Base-by-base conservation (phyloP, 148 eudicot species). In the Oxyria digyna region DNA sequence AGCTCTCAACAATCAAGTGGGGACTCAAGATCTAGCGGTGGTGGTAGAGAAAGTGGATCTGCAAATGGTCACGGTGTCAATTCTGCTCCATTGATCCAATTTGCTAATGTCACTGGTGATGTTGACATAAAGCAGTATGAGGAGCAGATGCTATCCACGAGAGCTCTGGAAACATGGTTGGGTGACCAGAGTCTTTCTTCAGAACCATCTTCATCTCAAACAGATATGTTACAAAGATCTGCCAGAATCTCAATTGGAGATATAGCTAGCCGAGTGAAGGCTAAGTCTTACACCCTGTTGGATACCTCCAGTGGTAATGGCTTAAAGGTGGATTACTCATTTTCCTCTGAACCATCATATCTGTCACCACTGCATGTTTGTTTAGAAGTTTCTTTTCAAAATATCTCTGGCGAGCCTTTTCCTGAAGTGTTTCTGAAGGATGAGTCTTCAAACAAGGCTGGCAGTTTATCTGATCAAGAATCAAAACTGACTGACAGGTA, bases 131-230 rank as follows among this genome's bases (percentile, higher is more conserved):
- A 78, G 75, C 72, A 71, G 27, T 42, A 55, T 75, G 72, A 81
- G 70, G 87, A 83, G 37, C 94, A 86, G 48, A 62, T 93, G 35
- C 74, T 93, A 72, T 89, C 98, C 38, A 84, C 78, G 71, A 83
- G 81, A 67, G 78, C 87, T 75, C 81, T 90, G 54, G 98, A 94
- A 69, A 90, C 97, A 68, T 94, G 98, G 97, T 79, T 94, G 83
- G 82, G 83, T 69, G 98, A 82, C 74, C 79, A 72, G 71, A 85
- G 89, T 68, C 54, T 46, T 78, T 71, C 74, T 32, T 49, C 73
- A 48, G 62, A 73, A 73, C 80, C 75, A 38, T 80, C 74, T 73
- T 42, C 85, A 71, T 74, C 85, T 59, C 81, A 79, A 62, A 11
- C 8, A 35, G 78, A 78, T 78, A 67, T 64, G 55, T 43, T 68